Base-by-base conservation (phyloP, 2,329 filamentous ascomycete genomes). In the Exophiala oligosperma region DNA sequence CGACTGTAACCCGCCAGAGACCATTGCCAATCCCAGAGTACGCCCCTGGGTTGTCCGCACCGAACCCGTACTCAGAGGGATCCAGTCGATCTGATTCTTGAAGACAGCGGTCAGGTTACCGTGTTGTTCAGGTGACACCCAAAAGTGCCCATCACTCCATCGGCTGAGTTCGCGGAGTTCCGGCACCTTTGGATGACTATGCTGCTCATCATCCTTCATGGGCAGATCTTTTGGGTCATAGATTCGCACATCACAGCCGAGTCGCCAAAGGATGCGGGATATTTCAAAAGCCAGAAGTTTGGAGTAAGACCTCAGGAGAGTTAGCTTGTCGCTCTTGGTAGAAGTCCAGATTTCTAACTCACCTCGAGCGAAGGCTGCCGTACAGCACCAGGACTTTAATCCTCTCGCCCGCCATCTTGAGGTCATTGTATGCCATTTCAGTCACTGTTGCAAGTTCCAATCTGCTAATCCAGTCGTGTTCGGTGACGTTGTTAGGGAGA, bases 71-170 rank as follows among this genome's bases (percentile, higher is more conserved):
- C 76, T 79, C 0, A 89, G 74, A 0, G 85, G 85, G 40, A 88
- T 85, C 86, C 86, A 88, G 69, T 89, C 86, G 48, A 88, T 88
- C 28, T 48, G 26, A 35, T 55, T 51, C 54, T 61, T 61, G 46
- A 61, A 61, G 21, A 61, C 58, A 65, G 76, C 64, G 55, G 83
- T 81, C 41, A 88, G 64, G 62, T 84, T 87, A 0, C 86, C 86
- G 61, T 89, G 85, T 71, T 88, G 85, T 67, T 89, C 86, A 0
- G 85, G 85, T 7, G 80, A 83, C 8, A 85, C 73, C 86, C 85
- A 88, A 12, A 88, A 65, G 65, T 88, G 86, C 0, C 84, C 86
- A 65, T 89, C 84, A 54, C 82, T 86, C 86, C 85, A 89, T 8
- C 70, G 73, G 61, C 81, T 85, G 1, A 89, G 75, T 5, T 80